phyloP scores from a whole-genome alignment of 495 filamentous ascomycete genomes.

The Penicillium cosmopolitanum region DNA sequence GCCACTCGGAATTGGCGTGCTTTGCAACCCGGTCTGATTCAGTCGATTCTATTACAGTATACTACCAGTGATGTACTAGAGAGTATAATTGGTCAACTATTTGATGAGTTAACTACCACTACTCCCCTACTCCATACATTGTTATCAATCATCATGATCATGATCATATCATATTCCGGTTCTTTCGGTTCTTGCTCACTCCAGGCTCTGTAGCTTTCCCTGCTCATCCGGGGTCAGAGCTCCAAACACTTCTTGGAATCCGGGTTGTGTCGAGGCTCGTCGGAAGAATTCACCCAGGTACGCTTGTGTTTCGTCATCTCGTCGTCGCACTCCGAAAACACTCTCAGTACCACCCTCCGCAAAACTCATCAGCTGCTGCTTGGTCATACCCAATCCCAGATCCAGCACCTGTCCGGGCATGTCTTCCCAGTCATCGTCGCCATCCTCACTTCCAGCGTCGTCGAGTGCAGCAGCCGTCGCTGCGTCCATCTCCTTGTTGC shows the following conservation, averaged over 20 bases:
- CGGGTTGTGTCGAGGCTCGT: slow-evolving; percentile 66
- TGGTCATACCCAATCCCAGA: slow-evolving; percentile 65
- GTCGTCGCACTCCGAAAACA: slow-evolving; percentile 59
- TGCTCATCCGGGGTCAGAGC: slow-evolving; percentile 74
- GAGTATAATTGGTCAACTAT: too few species aligned
- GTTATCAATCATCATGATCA: too few species aligned
- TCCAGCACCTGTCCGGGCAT: slow-evolving; percentile 70
- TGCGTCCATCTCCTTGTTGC: slow-evolving; percentile 58
- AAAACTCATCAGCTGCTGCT: slow-evolving; percentile 79
- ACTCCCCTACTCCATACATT: too few species aligned
- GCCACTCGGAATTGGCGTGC: neutral
- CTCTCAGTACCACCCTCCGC: slow-evolving; percentile 60
- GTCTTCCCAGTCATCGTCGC: slow-evolving; percentile 90
- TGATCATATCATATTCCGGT: too few species aligned
- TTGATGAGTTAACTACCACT: too few species aligned
- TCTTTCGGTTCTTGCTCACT: slow-evolving; percentile 10
- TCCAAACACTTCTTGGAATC: slow-evolving; percentile 74
- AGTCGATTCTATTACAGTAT: neutral
- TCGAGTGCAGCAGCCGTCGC: slow-evolving; percentile 56
- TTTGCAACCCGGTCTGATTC: neutral
- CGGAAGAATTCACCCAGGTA: slow-evolving; percentile 85
- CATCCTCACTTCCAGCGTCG: slow-evolving; percentile 60
- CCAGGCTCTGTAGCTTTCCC: slow-evolving; percentile 61
- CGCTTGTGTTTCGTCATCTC: slow-evolving; percentile 90
- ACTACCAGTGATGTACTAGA: too few species aligned